A percentile compares a stretch with the other conserved stretches of the same genome.
Evolutionary conservation across 2,329 filamentous ascomycete genomes (phyloP).

Genomic region (Aspergillus versicolor): DNA sequence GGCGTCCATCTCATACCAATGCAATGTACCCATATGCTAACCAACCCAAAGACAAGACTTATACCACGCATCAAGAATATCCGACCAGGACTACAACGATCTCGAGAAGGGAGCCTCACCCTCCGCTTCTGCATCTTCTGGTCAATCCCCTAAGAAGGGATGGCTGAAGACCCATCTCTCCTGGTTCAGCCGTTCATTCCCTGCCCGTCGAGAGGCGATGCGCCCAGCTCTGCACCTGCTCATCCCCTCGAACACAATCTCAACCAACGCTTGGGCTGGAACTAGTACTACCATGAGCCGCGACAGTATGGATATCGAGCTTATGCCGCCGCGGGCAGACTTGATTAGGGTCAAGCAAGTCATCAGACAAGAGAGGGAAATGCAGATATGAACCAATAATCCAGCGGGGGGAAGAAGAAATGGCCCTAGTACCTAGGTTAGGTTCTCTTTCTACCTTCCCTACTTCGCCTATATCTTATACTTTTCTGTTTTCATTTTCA

Average conservation of each 20-base stretch:
- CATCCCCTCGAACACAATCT: conserved; percentile 24
- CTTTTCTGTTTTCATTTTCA: too few relatives aligned
- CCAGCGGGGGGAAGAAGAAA: background rate
- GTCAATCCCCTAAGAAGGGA: background rate
- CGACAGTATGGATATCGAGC: conserved; percentile 22
- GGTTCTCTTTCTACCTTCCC: background rate
- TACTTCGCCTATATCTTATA: background rate
- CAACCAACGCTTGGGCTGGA: conserved; percentile 34
- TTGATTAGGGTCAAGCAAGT: conserved; percentile 35
- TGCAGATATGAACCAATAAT: conserved; percentile 17
- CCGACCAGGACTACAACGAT: background rate
- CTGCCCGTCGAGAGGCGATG: conserved; percentile 7
- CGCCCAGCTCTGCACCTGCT: conserved; percentile 20
- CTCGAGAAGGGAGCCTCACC: conserved; percentile 22
- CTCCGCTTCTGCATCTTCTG: background rate
- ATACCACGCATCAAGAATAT: background rate
- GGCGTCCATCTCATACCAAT: background rate
- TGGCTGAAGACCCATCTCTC: conserved; percentile 17
- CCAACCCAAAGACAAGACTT: background rate
- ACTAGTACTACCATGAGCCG: conserved; percentile 24
- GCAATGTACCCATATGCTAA: background rate
- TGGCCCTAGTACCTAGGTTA: too few relatives aligned
- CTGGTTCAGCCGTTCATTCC: conserved; percentile 13
- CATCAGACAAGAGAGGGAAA: conserved; percentile 33
- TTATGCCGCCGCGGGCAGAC: conserved; percentile 13